Conservation (phyloP, 2,329 filamentous ascomycete species). For the Pestalotiopsis sp. region DNA sequence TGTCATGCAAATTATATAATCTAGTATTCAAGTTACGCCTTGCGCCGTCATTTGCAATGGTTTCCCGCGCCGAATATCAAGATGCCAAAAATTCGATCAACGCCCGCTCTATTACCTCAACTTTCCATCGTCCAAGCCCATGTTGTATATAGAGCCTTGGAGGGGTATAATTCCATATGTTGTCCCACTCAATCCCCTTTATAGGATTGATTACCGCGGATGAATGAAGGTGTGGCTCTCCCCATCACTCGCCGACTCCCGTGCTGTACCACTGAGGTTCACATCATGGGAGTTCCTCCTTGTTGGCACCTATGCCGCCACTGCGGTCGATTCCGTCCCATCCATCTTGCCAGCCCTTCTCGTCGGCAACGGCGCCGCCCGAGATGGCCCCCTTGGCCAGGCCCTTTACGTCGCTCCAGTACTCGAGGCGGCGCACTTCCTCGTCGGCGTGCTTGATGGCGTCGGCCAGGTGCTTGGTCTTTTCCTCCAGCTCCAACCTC, state of each 20-base stretch:
- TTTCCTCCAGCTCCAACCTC: slow-evolving; percentile 31
- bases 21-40: neutral
- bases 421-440: slow-evolving; percentile 80
- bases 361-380: slow-evolving; percentile 43
- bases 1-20: neutral
- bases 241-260: neutral
- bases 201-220: no score
- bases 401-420: slow-evolving; percentile 82
- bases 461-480: slow-evolving; percentile 70
- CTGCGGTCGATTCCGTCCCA: slow-evolving; percentile 44
- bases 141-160: neutral
- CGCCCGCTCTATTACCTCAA: neutral
- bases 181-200: neutral
- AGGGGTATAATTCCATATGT: neutral
- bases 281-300: slow-evolving; percentile 14
- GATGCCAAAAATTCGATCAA: neutral
- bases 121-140: neutral
- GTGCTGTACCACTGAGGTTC: neutral
- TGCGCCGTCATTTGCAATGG: neutral
- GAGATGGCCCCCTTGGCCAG: slow-evolving; percentile 60
- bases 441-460: slow-evolving; percentile 78
- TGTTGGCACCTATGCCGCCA: slow-evolving; percentile 15
- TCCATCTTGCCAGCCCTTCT: slow-evolving; percentile 45
- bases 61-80: neutral
- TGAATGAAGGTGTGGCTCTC: no score